Evolutionary conservation across 345 rosid species (phyloP).

Genomic region (Diplotaxis tenuifolia): DNA sequence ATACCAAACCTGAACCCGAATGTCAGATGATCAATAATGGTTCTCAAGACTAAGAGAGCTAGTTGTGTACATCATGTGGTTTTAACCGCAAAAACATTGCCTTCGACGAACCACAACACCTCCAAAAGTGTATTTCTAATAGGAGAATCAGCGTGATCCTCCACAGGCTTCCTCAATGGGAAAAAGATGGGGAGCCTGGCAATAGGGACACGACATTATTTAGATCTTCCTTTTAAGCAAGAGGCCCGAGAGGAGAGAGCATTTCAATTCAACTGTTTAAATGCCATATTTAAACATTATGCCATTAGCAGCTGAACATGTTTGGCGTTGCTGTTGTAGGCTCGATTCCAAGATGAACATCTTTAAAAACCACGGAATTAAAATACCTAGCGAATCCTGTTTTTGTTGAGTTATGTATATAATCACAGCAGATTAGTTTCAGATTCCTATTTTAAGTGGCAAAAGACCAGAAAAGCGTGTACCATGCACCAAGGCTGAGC

Average conservation of each 20-base stretch:
- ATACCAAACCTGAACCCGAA: conserved; percentile 74
- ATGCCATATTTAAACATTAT: neutral
- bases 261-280: neutral
- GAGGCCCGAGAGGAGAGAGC: neutral
- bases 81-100: too few relatives aligned
- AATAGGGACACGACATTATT: neutral
- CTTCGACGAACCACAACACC: conserved; percentile 80
- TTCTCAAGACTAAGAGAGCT: neutral
- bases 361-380: conserved; percentile 85
- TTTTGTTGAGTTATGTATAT: neutral
- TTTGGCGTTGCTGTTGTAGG: conserved; percentile 90
- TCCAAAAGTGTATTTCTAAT: conserved; percentile 91
- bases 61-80: neutral
- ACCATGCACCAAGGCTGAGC: conserved; percentile 94
- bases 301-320: conserved; percentile 95
- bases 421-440: conserved; percentile 13
- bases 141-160: conserved; percentile 54
- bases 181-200: conserved; percentile 93
- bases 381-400: conserved; percentile 96
- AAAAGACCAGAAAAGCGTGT: conserved; percentile 15
- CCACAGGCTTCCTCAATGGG: conserved; percentile 80
- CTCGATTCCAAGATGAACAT: conserved; percentile 94
- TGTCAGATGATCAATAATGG: neutral
- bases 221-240: neutral
- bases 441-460: neutral